A percentile compares a stretch with the other conserved stretches of the same genome.
These are phyloP conservation scores for Tuber borchii DNA, from an alignment of 495 filamentous ascomycete genomes.

Conservation along the genomic window DNA sequence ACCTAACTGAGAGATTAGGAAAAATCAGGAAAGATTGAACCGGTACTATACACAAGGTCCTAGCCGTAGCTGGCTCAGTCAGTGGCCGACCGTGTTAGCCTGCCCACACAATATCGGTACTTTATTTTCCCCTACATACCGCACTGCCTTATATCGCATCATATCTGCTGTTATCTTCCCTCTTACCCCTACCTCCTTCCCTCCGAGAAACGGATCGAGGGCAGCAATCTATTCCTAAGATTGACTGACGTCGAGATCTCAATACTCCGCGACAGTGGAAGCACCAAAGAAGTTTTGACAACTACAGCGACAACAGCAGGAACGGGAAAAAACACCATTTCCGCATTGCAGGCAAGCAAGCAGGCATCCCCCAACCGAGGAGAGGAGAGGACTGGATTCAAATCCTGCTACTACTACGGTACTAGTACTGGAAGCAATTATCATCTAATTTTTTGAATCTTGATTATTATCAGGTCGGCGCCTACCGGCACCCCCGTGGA, in stretches of 20 bases:
- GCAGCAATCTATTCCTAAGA: slow-evolving; percentile 25
- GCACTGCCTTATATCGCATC: background rate
- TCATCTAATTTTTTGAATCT: slow-evolving; percentile 18
- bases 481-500: slow-evolving; percentile 10
- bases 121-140: background rate
- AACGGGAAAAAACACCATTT: background rate
- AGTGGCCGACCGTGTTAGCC: background rate
- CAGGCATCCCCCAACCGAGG: slow-evolving; percentile 27
- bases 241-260: slow-evolving; percentile 25
- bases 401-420: background rate
- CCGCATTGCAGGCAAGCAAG: slow-evolving; percentile 7
- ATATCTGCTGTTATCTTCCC: slow-evolving; percentile 16
- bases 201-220: slow-evolving; percentile 13
- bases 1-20: background rate
- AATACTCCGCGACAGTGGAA: slow-evolving; percentile 14
- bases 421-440: slow-evolving; percentile 22
- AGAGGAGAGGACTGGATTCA: slow-evolving; percentile 6
- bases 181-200: background rate
- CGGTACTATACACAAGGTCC: background rate
- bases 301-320: background rate
- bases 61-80: background rate
- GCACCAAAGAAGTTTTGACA: background rate
- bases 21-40: background rate
- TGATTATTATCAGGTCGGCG: slow-evolving; percentile 13
- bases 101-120: background rate